These are phyloP conservation scores for Lagenaria siceraria DNA, from an alignment of 306 rosid species.

Conservation along the genomic window DNA sequence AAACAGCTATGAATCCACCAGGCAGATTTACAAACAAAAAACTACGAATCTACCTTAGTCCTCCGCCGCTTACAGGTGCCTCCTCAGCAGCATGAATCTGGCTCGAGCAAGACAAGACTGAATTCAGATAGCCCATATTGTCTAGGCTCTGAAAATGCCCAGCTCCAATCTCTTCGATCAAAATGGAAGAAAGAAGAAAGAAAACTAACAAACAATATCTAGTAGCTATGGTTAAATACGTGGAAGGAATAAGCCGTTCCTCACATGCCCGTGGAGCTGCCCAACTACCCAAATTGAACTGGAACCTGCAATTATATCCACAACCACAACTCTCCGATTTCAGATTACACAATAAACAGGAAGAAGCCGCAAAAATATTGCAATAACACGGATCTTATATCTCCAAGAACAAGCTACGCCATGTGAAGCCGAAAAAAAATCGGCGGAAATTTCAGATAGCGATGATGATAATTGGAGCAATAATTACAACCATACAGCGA, in stretches of 20 bases:
- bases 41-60: slow-evolving; percentile 47
- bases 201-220: slow-evolving; percentile 10
- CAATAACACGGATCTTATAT: background rate
- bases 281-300: background rate
- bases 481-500: background rate
- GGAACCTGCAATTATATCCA: slow-evolving; percentile 1
- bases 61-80: slow-evolving; percentile 77
- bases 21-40: background rate
- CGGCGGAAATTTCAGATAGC: background rate
- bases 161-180: slow-evolving; percentile 19
- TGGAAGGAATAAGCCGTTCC: slow-evolving; percentile 20
- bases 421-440: background rate
- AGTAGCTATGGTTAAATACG: slow-evolving; percentile 9
- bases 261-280: slow-evolving; percentile 13
- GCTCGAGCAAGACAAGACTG: slow-evolving; percentile 55
- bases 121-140: slow-evolving; percentile 80
- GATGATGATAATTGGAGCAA: background rate
- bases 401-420: background rate
- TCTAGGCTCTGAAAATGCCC: slow-evolving; percentile 23
- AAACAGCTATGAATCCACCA: slow-evolving; percentile 18
- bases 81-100: slow-evolving; percentile 58
- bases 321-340: background rate
- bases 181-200: slow-evolving; percentile 21
- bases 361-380: background rate
- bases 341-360: background rate